These are phyloP conservation scores for Colletotrichum graminicola DNA, from an alignment of 2,329 filamentous ascomycete genomes.

Conservation along the genomic window DNA sequence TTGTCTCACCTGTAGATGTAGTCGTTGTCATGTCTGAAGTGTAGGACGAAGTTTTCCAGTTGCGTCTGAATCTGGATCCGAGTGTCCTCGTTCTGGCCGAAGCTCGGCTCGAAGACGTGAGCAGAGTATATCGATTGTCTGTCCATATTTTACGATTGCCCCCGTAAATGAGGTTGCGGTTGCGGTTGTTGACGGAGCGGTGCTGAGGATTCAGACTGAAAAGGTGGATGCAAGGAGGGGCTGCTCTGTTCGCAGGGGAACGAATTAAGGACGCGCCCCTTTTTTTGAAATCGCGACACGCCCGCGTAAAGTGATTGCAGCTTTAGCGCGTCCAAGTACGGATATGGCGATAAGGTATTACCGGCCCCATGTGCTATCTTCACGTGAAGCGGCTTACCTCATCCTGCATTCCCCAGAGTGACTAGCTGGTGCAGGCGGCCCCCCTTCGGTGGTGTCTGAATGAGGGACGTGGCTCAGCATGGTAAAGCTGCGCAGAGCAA, in stretches of 20 bases:
- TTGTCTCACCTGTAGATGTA: slow-evolving; percentile 87
- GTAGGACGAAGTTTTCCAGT: slow-evolving; percentile 90
- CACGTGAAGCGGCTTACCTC: slow-evolving; percentile 25
- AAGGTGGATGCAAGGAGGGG: slow-evolving; percentile 40
- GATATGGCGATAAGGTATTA: neutral
- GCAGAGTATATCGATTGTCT: slow-evolving; percentile 87
- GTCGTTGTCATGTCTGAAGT: slow-evolving; percentile 92
- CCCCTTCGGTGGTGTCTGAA: slow-evolving; percentile 16
- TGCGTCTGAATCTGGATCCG: slow-evolving; percentile 80
- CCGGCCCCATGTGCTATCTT: slow-evolving; percentile 26
- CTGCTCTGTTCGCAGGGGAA: slow-evolving; percentile 31
- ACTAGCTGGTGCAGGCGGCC: slow-evolving; percentile 15
- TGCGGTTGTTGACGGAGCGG: slow-evolving; percentile 21
- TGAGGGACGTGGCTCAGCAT: slow-evolving; percentile 36
- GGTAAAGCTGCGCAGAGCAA: slow-evolving; percentile 29
- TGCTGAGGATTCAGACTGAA: slow-evolving; percentile 37
- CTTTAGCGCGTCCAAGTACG: slow-evolving; percentile 11
- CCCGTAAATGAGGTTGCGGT: neutral
- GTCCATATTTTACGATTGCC: slow-evolving; percentile 72
- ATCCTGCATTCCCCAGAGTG: slow-evolving; percentile 22
- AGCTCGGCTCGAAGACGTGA: slow-evolving; percentile 80
- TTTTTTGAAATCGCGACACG: slow-evolving; percentile 11
- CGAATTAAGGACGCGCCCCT: slow-evolving; percentile 33
- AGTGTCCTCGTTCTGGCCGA: slow-evolving; percentile 75
- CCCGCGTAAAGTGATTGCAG: slow-evolving; percentile 40